Percentiles rank a stretch among this genome's conserved stretches.
These are phyloP conservation scores for Pelargonium cotyledonis DNA, from an alignment of 441 rosid species.

Conservation along the genomic window DNA sequence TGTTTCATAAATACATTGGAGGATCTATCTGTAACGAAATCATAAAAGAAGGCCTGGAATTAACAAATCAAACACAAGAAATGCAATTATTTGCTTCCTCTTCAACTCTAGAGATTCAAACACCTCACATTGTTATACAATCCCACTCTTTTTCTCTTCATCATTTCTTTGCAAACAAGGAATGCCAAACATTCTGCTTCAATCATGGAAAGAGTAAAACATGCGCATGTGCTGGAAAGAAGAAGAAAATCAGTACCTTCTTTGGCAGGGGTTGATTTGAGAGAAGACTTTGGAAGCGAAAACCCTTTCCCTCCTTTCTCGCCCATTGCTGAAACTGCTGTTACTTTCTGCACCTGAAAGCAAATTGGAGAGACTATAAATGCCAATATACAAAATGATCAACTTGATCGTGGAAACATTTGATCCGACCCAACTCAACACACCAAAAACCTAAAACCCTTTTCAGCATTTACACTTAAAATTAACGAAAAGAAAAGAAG, in stretches of 20 bases:
- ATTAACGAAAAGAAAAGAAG: too few relatives aligned
- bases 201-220: not conserved
- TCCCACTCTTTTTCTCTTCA: too few relatives aligned
- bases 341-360: slow-evolving; percentile 17
- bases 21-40: not conserved
- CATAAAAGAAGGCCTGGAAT: not conserved
- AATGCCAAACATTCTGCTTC: too few relatives aligned
- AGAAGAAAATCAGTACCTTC: slow-evolving; percentile 16
- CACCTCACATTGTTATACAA: not conserved
- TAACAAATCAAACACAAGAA: not conserved
- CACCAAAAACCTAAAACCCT: not conserved
- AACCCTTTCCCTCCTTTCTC: slow-evolving; percentile 57
- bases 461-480: not conserved
- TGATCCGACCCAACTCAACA: too few relatives aligned
- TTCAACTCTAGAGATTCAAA: not conserved
- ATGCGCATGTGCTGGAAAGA: not conserved
- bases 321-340: slow-evolving; percentile 20
- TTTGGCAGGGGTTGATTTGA: slow-evolving; percentile 26
- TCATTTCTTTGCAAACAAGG: too few relatives aligned
- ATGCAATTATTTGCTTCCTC: not conserved
- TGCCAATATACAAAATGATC: not conserved
- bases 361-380: too few relatives aligned
- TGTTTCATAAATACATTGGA: slow-evolving; percentile 6
- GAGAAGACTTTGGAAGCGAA: slow-evolving; percentile 33
- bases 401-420: not conserved